A percentile compares a stretch with the other conserved stretches of the same genome.
Evolutionary conservation across 2,329 filamentous ascomycete genomes (phyloP).

Genomic region (Didymella sp.): DNA sequence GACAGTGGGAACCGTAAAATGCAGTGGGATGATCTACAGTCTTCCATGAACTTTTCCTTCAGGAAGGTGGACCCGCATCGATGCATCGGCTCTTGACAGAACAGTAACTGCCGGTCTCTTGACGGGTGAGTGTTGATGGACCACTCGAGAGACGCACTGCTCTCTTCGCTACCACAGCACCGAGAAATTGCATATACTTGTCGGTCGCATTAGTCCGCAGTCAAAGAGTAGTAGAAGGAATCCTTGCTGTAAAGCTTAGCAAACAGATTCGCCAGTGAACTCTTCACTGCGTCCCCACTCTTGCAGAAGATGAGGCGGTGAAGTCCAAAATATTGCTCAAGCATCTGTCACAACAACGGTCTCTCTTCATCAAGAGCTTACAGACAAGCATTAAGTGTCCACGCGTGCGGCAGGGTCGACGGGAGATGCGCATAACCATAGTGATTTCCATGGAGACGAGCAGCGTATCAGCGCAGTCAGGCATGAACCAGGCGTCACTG

Average conservation of each 20-base stretch:
- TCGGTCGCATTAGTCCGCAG: background rate
- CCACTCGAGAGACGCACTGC: background rate
- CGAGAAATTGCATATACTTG: background rate
- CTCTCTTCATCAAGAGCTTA: slow-evolving; percentile 3
- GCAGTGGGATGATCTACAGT: background rate
- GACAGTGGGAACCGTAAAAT: background rate
- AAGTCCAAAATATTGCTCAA: slow-evolving; percentile 6
- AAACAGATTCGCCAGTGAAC: background rate
- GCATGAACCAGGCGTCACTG: slow-evolving; percentile 10
- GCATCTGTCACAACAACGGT: background rate
- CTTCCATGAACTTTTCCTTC: slow-evolving; percentile 1
- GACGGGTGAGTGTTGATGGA: background rate
- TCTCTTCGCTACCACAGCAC: background rate
- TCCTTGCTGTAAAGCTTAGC: background rate
- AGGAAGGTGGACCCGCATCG: slow-evolving; percentile 7
- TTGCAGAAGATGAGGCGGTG: slow-evolving; percentile 4
- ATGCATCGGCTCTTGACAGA: slow-evolving; percentile 2
- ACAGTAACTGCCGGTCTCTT: slow-evolving; percentile 10
- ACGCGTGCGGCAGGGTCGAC: slow-evolving; percentile 1
- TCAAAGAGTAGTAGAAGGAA: background rate
- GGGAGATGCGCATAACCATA: slow-evolving; percentile 23
- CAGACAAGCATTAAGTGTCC: background rate
- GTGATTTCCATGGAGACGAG: slow-evolving; percentile 12
- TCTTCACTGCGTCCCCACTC: background rate
- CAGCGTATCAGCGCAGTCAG: slow-evolving; percentile 16